phyloP scores from a whole-genome alignment of 305 asterid species.

The Fraxinus sp. region DNA sequence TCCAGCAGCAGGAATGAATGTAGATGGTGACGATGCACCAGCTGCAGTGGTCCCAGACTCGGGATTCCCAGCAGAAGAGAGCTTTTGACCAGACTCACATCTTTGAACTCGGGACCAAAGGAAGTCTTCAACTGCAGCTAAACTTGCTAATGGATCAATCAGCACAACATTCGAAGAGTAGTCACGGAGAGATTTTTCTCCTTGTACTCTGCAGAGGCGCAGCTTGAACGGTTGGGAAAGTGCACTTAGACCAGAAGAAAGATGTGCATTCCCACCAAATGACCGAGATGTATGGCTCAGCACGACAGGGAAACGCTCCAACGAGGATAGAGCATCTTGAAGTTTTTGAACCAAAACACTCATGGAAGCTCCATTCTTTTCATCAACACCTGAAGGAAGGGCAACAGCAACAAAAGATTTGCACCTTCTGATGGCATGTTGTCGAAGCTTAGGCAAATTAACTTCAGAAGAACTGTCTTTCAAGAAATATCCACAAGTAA shows the following conservation, averaged over 20 bases:
- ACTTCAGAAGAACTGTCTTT: slow-evolving; percentile 75
- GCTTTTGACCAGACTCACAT: not conserved
- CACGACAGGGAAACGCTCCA: slow-evolving; percentile 94
- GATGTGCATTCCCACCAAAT: slow-evolving; percentile 75
- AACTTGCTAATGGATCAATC: slow-evolving; percentile 92
- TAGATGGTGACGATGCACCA: slow-evolving; percentile 56
- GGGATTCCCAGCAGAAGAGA: no score
- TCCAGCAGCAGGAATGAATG: slow-evolving; percentile 60
- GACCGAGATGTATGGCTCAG: slow-evolving; percentile 83
- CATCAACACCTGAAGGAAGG: slow-evolving; percentile 58
- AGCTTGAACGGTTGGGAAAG: slow-evolving; percentile 88
- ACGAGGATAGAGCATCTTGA: slow-evolving; percentile 84
- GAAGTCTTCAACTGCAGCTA: slow-evolving; percentile 94
- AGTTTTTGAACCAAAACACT: slow-evolving; percentile 78
- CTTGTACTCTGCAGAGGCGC: slow-evolving; percentile 94
- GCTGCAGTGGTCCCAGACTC: slow-evolving; percentile 58
- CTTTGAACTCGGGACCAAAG: slow-evolving; percentile 92
- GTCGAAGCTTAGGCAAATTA: slow-evolving; percentile 70
- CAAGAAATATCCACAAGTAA: slow-evolving; percentile 81
- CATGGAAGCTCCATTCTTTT: slow-evolving; percentile 60
- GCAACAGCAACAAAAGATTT: slow-evolving; percentile 74
- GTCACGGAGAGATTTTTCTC: slow-evolving; percentile 94
- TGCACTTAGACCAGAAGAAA: slow-evolving; percentile 90
- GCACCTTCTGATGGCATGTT: slow-evolving; percentile 83
- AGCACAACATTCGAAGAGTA: slow-evolving; percentile 91